Base-by-base conservation (phyloP, 345 rosid genomes). In the Camelina hispida region DNA sequence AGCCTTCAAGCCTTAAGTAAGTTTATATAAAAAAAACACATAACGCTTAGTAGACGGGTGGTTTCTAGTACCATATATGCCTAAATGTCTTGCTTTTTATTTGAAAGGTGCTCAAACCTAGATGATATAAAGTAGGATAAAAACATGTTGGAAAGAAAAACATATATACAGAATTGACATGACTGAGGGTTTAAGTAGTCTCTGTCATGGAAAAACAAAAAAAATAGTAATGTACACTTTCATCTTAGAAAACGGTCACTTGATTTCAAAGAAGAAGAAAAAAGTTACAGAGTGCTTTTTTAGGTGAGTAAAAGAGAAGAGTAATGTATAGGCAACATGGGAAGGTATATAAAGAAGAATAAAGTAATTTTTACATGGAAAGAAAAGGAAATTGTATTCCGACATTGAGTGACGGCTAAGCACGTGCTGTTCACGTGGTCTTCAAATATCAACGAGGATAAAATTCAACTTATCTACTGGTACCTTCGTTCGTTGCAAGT, bases 401-500 rank as follows among this genome's bases (percentile, higher is more conserved):
- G 77, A 71, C 77, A 78, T 11, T 30, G 67, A 71, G 63, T 65
- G 77, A 71, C 77, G 81, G 72, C 77, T 59, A 66, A 48, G 23
- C 81, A 71, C 72, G 77, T 64, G 77, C 66, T 16, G 25, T 46
- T 66, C 73, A 71, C 68, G 77, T 64, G 76, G 68, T 7, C 62
- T 30, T 38, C 67, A 0, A 65, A 56, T 18, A 23, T 2, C 5
- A 54, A 37, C 63, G 48, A 59, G n/a, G 18, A 37, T 69, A 43
- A 44, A 43, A 62, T 75, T 61, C 69, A 68, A 15, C 69, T 51
- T 60, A 62, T 61, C 22, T 51, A 40, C 58, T 56, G 37, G 34
- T 13, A 46, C 58, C 12, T 70, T 56, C 48, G 18, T 34, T 34
- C 37, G 5, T 57, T 37, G 67, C 55, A 18, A 34, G 62, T 28